A percentile compares a stretch with the other conserved stretches of the same genome.
phyloP scores from a whole-genome alignment of 306 rosid genomes.

The Ammopiptanthus mongolicus region DNA sequence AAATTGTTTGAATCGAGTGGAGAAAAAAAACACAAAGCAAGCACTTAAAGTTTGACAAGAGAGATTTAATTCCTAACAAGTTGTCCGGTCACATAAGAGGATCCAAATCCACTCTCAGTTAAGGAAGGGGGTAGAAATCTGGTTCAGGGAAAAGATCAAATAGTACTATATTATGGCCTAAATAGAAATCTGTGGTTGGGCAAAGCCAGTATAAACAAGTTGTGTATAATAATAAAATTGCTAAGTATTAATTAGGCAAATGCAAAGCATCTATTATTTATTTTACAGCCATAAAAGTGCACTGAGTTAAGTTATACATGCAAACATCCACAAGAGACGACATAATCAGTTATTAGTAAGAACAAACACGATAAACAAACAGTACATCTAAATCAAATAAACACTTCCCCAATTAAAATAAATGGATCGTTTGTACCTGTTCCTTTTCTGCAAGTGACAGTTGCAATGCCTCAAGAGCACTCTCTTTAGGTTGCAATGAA shows the following conservation, averaged over 20 bases:
- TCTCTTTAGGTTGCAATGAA: slow-evolving; percentile 86
- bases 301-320: background rate
- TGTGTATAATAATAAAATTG: background rate
- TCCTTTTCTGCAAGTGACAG: slow-evolving; percentile 82
- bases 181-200: slow-evolving; percentile 1
- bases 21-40: slow-evolving; percentile 12
- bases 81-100: background rate
- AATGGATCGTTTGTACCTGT: slow-evolving; percentile 50
- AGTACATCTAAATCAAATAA: slow-evolving; percentile 8
- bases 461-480: slow-evolving; percentile 75
- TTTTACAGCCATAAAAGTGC: slow-evolving; percentile 10
- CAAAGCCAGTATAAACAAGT: background rate
- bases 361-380: background rate
- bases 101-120: slow-evolving; percentile 2
- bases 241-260: background rate
- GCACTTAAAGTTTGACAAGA: slow-evolving; percentile 5
- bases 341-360: background rate
- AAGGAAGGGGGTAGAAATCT: slow-evolving; percentile 1
- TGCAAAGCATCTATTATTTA: background rate
- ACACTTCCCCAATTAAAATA: slow-evolving; percentile 5
- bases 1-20: slow-evolving; percentile 8
- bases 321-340: slow-evolving; percentile 23
- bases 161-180: slow-evolving; percentile 13
- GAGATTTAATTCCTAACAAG: slow-evolving; percentile 1
- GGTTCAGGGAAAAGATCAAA: background rate